Evolutionary conservation across 371 early-diverging fungal genomes (phyloP), one percentile per base, ranked within the genome.

Genomic region (Rhizopus delemar): DNA sequence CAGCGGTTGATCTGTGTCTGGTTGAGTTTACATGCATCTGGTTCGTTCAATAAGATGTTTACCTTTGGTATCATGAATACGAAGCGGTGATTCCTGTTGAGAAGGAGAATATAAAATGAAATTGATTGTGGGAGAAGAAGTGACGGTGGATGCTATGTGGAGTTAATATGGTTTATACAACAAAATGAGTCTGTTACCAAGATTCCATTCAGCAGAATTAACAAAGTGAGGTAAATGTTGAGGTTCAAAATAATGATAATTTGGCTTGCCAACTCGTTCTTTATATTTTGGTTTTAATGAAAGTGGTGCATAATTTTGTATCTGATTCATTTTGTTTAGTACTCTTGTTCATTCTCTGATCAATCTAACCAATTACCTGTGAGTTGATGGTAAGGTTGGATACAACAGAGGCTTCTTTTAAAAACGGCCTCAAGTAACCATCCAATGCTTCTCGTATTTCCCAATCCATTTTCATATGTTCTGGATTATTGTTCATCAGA

Each of bases 141-240:
- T 87, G 13, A 93, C 91, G 11, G 86, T 88, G 1, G 96, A 93
- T 9, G 94, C 96, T 83, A 77, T 54, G 2, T 22, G 22, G 22
- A 22, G 22, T 22, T 22, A 8, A 8, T 31, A 56, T 9, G 38
- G 15, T 28, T 6, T 38, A 16, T 46, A 28, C 22, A 36, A 13
- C 8, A 9, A 34, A 29, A 46, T 38, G 11, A 3, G 16, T 35
- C 32, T 38, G 38, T 50, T 74, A 88, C 89, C 91, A 43, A 94
- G 70, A 64, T 90, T 92, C 95, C 95, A 95, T 68, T 95, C 93
- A 4, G 91, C 95, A 35, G 91, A 86, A 67, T 95, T 93, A 38
- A 95, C 84, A 74, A 95, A 93, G 56, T 88, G 88, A 13, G 90
- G 85, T 16, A 93, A 75, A 35, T 80, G 68, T 13, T 84, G 74